phyloP scores from a whole-genome alignment of 2,329 filamentous ascomycete species.

The Aspergillus glaucus region DNA sequence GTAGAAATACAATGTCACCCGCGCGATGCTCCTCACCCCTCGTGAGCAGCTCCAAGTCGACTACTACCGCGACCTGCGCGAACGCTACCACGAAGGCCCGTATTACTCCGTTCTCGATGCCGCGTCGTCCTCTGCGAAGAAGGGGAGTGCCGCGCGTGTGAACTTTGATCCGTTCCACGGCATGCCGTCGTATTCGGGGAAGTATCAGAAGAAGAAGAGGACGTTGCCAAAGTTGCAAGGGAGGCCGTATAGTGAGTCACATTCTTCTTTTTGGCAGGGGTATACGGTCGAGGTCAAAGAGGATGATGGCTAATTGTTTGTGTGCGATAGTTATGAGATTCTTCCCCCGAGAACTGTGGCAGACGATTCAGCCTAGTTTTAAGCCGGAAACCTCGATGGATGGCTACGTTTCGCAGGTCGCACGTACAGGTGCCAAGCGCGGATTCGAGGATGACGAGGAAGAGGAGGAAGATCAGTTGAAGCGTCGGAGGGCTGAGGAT shows the following conservation, averaged over 20 bases:
- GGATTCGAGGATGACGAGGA: slow-evolving; percentile 44
- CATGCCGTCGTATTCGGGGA: slow-evolving; percentile 55
- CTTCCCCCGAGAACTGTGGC: slow-evolving; percentile 55
- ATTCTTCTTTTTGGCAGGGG: background rate
- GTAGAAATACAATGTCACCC: slow-evolving; percentile 34
- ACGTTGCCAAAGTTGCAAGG: slow-evolving; percentile 50
- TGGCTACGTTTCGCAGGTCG: slow-evolving; percentile 18
- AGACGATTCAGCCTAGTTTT: slow-evolving; percentile 45
- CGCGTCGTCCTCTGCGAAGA: slow-evolving; percentile 35
- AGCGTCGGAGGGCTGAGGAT: slow-evolving; percentile 28
- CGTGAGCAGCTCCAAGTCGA: slow-evolving; percentile 45
- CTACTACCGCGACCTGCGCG: slow-evolving; percentile 47
- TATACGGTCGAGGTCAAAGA: background rate
- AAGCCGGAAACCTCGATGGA: slow-evolving; percentile 28
- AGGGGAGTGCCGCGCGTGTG: slow-evolving; percentile 37
- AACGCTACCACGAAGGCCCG: slow-evolving; percentile 53
- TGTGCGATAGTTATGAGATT: slow-evolving; percentile 46
- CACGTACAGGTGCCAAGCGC: slow-evolving; percentile 22
- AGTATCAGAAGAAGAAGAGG: slow-evolving; percentile 52
- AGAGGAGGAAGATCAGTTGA: slow-evolving; percentile 27
- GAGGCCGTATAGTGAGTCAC: slow-evolving; percentile 48
- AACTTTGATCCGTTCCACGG: slow-evolving; percentile 57
- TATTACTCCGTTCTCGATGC: slow-evolving; percentile 51
- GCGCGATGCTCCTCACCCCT: slow-evolving; percentile 24
- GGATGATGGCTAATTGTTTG: background rate